These are phyloP conservation scores for Paradendryphiella salina DNA, from an alignment of 2,329 filamentous ascomycete species.

Conservation along the genomic window DNA sequence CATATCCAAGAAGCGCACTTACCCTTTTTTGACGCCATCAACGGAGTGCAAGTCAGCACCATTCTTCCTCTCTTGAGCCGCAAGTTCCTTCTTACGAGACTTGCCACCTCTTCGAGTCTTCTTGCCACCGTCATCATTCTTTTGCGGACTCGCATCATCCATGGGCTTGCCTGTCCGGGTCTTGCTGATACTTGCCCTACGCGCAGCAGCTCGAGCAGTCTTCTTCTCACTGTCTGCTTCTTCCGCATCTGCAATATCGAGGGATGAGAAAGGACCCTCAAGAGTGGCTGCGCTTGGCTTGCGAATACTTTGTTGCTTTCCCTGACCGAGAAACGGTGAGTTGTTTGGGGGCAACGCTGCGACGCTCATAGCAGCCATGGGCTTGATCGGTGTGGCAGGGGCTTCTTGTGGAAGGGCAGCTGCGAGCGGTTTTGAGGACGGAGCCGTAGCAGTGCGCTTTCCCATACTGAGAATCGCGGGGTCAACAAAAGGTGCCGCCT, in stretches of 20 bases:
- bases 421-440: conserved; percentile 23
- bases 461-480: conserved; percentile 77
- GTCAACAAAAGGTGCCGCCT: conserved; percentile 64
- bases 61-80: conserved; percentile 48
- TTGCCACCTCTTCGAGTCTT: conserved; percentile 52
- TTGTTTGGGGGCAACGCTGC: conserved; percentile 43
- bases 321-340: conserved; percentile 45
- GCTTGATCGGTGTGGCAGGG: conserved; percentile 51
- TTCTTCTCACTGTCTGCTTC: conserved; percentile 45
- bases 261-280: conserved; percentile 46
- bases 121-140: conserved; percentile 48
- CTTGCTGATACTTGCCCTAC: conserved; percentile 47
- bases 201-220: conserved; percentile 26
- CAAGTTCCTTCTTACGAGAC: conserved; percentile 52
- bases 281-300: conserved; percentile 47
- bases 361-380: conserved; percentile 40
- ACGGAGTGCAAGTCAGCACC: conserved; percentile 27
- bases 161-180: conserved; percentile 48
- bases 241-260: conserved; percentile 47
- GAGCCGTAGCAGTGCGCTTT: conserved; percentile 40
- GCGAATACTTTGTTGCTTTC: conserved; percentile 35
- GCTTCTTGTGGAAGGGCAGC: conserved; percentile 41
- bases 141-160: conserved; percentile 40
- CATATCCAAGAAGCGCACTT: conserved; percentile 33
- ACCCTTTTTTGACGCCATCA: conserved; percentile 40